Base-by-base conservation (phyloP, 225 moss, liverwort and hornwort genomes). In the Bryum argenteum region DNA sequence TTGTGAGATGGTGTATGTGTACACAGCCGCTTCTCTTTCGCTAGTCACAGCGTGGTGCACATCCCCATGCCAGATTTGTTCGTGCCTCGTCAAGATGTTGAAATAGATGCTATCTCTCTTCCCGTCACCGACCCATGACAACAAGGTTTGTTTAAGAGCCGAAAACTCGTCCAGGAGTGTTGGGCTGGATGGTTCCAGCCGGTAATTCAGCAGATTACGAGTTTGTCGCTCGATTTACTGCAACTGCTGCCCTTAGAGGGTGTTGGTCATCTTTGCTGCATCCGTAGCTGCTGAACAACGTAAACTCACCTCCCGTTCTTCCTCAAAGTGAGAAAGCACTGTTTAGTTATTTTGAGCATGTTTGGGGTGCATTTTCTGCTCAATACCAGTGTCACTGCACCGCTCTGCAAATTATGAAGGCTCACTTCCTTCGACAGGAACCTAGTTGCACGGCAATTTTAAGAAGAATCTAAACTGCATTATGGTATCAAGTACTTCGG, bases 181-280 rank as follows among this genome's bases (percentile, higher is more conserved):
- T 89, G 76, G 74, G 81, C 18, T 89, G 89, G 86, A 71, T 74
- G 76, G 83, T 89, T 15, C 86, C 86, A 19, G 86, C 86, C 7
- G 89, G 89, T 48, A 86, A 83, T 65, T 86, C 83, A 1, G 76
- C 86, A 60, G 86, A 89, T 50, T 83, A 81, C 65, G 48, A 75
- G 38, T 61, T 65, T 75, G 89, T 89, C 58, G 80, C 81, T 58
- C 78, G 77, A 13, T 85, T 81, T 74, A 89, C 86, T 8, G 86
- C 83, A 64, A 85, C 86, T 70, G 56, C 77, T 72, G 89, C 86
- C 19, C 80, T 89, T 22, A 71, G 69, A 86, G 89, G 28, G 78
- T 79, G 43, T 71, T 89, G 7, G 79, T 79, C 10, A 77, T 87
- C n/a, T 67, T 75, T 43, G 41, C 72, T 26, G 63, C 72, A 63